A percentile compares a stretch with the other conserved stretches of the same genome.
Evolutionary conservation across 2,329 filamentous ascomycete genomes (phyloP).

Genomic region (Fusarium pininemorale): DNA sequence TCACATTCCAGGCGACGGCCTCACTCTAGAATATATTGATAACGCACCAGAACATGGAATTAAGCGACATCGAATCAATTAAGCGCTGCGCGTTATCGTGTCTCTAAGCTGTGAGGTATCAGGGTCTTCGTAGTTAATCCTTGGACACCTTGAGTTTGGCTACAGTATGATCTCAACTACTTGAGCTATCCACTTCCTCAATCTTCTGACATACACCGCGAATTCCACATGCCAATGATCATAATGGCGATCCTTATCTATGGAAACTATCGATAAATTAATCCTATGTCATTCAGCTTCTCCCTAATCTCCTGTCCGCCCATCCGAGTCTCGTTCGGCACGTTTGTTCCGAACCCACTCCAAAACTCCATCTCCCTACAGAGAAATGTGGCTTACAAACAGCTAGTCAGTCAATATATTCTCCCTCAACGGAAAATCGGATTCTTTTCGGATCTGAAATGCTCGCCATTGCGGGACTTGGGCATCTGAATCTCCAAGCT

Average conservation of each 20-base stretch:
- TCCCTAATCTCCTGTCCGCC: not conserved
- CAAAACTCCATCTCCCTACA: not conserved
- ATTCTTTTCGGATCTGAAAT: accelerated
- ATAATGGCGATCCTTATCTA: too few species aligned
- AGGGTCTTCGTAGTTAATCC: not conserved
- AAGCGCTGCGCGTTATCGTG: accelerated
- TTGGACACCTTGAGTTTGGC: accelerated
- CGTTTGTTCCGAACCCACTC: not conserved
- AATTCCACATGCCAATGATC: too few species aligned
- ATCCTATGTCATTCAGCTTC: not conserved
- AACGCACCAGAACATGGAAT: too few species aligned
- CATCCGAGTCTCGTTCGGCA: not conserved
- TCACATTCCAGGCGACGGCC: too few species aligned
- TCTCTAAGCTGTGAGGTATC: accelerated
- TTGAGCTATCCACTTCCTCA: not conserved
- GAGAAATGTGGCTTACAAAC: too few species aligned
- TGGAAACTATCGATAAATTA: too few species aligned
- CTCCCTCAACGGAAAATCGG: accelerated
- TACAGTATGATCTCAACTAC: not conserved
- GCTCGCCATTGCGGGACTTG: accelerated
- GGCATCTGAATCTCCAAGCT: too few species aligned
- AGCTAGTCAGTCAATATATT: accelerated
- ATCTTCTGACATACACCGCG: not conserved
- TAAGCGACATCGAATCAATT: too few species aligned
- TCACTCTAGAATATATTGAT: too few species aligned